Conservation (phyloP, 768 basidiomycete genomes). For the Xerocomus potaroensis region DNA sequence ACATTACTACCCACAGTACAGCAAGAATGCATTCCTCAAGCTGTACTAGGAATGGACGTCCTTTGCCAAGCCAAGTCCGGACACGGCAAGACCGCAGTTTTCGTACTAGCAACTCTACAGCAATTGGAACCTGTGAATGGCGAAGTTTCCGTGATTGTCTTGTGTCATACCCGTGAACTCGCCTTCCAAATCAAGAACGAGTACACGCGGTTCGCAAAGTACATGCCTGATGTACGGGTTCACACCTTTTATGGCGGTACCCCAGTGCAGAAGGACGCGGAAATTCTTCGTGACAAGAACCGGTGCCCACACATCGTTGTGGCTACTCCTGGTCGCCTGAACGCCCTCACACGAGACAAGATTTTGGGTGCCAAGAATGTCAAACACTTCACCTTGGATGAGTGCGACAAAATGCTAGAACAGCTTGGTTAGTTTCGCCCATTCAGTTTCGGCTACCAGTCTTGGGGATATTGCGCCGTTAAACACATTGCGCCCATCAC, state of each 20-base stretch:
- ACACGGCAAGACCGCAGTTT: slow-evolving; percentile 98
- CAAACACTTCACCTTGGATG: slow-evolving; percentile 99
- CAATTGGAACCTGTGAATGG: slow-evolving; percentile 98
- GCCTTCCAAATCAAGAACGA: slow-evolving; percentile 99
- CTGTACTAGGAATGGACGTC: slow-evolving; percentile 98
- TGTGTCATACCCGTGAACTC: slow-evolving; percentile 98
- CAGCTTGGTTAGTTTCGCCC: slow-evolving; percentile 95
- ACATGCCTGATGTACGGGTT: slow-evolving; percentile 98
- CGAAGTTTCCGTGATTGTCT: slow-evolving; percentile 95
- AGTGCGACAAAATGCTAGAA: slow-evolving; percentile 99
- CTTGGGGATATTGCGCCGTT: slow-evolving; percentile 39
- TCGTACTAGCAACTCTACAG: slow-evolving; percentile 95
- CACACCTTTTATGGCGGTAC: slow-evolving; percentile 98
- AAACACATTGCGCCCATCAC: slow-evolving; percentile 42
- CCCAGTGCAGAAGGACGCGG: slow-evolving; percentile 89
- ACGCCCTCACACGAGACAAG: slow-evolving; percentile 94
- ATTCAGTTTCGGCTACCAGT: slow-evolving; percentile 66
- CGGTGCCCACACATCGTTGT: slow-evolving; percentile 99
- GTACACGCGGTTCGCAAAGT: slow-evolving; percentile 98
- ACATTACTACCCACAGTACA: slow-evolving; percentile 58
- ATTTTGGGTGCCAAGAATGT: slow-evolving; percentile 91
- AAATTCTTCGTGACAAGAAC: slow-evolving; percentile 88
- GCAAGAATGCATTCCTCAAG: slow-evolving; percentile 99
- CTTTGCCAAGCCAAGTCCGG: slow-evolving; percentile 99
- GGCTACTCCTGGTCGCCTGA: slow-evolving; percentile 95